Evolutionary conservation across 2,329 filamentous ascomycete genomes (phyloP).

Genomic region (Neoascochyta sp.): DNA sequence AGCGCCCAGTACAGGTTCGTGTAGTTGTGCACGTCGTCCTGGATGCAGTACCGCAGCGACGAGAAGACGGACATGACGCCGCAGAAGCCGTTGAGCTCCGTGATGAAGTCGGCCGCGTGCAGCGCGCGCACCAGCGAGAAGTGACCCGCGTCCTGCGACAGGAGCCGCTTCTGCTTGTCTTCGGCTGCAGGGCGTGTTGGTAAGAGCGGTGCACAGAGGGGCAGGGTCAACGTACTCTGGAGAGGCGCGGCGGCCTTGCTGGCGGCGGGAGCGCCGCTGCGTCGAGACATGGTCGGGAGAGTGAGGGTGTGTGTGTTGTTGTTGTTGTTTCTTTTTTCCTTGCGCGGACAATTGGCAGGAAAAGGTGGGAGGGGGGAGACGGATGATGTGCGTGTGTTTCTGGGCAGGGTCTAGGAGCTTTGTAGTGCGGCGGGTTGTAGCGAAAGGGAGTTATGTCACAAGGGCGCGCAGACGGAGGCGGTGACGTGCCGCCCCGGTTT

Average conservation of each 20-base stretch:
- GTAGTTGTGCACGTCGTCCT: conserved; percentile 59
- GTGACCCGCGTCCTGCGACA: conserved; percentile 65
- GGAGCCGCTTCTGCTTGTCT: conserved; percentile 73
- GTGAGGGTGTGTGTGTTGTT: too few species aligned
- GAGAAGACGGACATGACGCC: conserved; percentile 95
- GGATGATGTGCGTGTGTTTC: too few species aligned
- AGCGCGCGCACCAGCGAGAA: conserved; percentile 61
- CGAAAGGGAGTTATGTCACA: too few species aligned
- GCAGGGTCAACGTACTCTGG: conserved; percentile 6
- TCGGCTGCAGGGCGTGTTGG: too few species aligned
- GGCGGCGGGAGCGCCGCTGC: conserved; percentile 52
- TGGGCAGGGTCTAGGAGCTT: too few species aligned
- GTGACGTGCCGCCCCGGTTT: too few species aligned
- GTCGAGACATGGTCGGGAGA: conserved; percentile 64
- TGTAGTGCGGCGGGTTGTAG: too few species aligned
- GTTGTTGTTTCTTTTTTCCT: too few species aligned
- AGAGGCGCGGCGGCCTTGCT: conserved; percentile 35
- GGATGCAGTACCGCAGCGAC: conserved; percentile 86
- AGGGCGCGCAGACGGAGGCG: too few species aligned
- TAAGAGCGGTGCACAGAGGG: too few species aligned
- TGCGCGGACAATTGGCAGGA: too few species aligned
- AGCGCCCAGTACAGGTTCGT: conserved; percentile 78
- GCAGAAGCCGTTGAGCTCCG: conserved; percentile 78
- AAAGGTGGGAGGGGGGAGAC: too few species aligned
- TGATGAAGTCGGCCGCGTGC: conserved; percentile 80